phyloP scores from a whole-genome alignment of 352 stramenopile species.

The Aphanomyces cochlioides region DNA sequence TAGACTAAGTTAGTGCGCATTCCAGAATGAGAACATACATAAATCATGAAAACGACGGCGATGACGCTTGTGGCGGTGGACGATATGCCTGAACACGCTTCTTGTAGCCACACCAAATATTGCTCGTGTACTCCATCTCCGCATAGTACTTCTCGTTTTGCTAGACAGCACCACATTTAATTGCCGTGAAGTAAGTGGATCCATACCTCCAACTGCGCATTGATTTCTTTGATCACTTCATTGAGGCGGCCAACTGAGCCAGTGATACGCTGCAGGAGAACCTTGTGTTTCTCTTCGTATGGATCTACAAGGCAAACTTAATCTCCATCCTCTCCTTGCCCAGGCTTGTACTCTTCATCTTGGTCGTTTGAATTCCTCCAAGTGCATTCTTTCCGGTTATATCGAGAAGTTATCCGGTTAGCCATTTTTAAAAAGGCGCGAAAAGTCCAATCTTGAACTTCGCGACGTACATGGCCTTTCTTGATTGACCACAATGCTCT shows the following conservation, averaged over 20 bases:
- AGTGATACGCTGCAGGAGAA: slow-evolving; percentile 69
- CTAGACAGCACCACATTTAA: slow-evolving; percentile 34
- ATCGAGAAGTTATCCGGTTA: not conserved
- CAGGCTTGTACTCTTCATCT: not conserved
- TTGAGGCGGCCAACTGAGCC: slow-evolving; percentile 72
- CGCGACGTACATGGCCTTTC: too few species aligned
- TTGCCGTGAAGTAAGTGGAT: not conserved
- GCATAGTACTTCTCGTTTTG: slow-evolving; percentile 75
- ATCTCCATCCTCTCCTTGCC: not conserved
- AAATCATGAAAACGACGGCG: too few species aligned
- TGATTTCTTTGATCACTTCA: slow-evolving; percentile 82
- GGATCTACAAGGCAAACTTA: slow-evolving; percentile 47
- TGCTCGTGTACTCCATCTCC: slow-evolving; percentile 64
- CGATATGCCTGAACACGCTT: slow-evolving; percentile 54
- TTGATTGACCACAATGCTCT: too few species aligned
- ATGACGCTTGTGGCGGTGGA: not conserved
- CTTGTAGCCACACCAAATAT: slow-evolving; percentile 83
- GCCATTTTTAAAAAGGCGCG: too few species aligned
- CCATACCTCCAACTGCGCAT: slow-evolving; percentile 71
- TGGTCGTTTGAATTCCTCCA: not conserved
- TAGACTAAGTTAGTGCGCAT: too few species aligned
- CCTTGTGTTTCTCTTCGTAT: slow-evolving; percentile 86
- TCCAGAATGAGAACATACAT: too few species aligned
- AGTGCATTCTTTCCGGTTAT: too few species aligned
- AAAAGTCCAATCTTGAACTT: too few species aligned